These are phyloP conservation scores for Phialophora verrucosa DNA, from an alignment of 2,329 filamentous ascomycete species.

Conservation along the genomic window DNA sequence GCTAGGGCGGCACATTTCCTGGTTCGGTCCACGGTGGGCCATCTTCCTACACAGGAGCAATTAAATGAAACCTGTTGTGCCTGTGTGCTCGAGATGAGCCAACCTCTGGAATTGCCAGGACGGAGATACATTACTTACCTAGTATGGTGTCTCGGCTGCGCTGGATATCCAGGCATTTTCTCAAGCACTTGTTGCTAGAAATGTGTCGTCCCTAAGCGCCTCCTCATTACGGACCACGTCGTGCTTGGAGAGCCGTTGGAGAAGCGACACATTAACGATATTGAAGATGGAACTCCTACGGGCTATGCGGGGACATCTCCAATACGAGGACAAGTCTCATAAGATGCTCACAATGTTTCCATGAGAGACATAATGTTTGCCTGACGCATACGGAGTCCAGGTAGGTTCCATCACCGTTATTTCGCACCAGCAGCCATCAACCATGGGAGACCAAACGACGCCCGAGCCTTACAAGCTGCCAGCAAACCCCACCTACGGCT, in stretches of 20 bases:
- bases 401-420: not conserved
- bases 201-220: not conserved
- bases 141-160: not conserved
- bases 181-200: not conserved
- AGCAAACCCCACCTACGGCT: constrained; percentile 12
- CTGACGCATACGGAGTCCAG: not conserved
- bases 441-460: constrained; percentile 3
- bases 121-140: not conserved
- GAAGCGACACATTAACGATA: not conserved
- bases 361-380: not conserved
- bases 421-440: not conserved
- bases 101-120: not conserved
- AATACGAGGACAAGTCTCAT: not conserved
- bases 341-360: too few species aligned
- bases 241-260: not conserved
- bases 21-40: not conserved
- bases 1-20: not conserved
- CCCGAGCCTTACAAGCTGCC: not conserved
- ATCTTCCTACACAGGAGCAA: not conserved
- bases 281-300: not conserved
- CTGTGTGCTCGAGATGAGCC: not conserved
- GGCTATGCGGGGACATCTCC: constrained; percentile 1
- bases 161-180: not conserved
- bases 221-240: not conserved
- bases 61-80: too few species aligned